Evolutionary conservation across 345 rosid species (phyloP).

Genomic region (Citrus inodora): DNA sequence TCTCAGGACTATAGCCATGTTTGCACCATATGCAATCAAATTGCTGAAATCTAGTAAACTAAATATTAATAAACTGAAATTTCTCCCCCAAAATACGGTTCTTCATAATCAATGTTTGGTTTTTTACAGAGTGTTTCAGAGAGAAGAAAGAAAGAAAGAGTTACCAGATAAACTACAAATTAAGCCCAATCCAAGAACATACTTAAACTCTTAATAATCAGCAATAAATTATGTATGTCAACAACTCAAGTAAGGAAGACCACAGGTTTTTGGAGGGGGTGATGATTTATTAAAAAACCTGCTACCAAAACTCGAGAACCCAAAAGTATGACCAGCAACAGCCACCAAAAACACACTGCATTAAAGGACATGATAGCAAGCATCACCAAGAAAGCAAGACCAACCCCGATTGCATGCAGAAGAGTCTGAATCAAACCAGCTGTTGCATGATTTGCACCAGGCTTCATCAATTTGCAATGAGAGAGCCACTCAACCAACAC

Average conservation of each 20-base stretch:
- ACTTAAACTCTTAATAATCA: neutral
- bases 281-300: slow-evolving; percentile 32
- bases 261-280: slow-evolving; percentile 24
- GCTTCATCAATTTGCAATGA: slow-evolving; percentile 30
- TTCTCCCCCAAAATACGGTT: neutral
- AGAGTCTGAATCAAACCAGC: slow-evolving; percentile 50
- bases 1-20: neutral
- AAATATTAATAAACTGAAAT: too few relatives aligned
- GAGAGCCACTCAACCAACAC: slow-evolving; percentile 55
- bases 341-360: slow-evolving; percentile 64
- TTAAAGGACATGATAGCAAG: slow-evolving; percentile 86
- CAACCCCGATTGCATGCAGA: slow-evolving; percentile 45
- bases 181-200: neutral
- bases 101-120: neutral
- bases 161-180: neutral
- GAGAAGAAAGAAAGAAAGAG: neutral
- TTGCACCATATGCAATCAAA: neutral
- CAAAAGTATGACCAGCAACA: slow-evolving; percentile 59
- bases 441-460: slow-evolving; percentile 19
- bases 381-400: slow-evolving; percentile 67
- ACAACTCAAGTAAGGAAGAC: slow-evolving; percentile 20
- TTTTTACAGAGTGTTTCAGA: neutral
- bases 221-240: neutral
- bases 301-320: slow-evolving; percentile 68
- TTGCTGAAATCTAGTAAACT: neutral